Evolutionary conservation across 1,139 yeast genomes (phyloP).

Genomic region (Sugiyamaella paludigena): DNA sequence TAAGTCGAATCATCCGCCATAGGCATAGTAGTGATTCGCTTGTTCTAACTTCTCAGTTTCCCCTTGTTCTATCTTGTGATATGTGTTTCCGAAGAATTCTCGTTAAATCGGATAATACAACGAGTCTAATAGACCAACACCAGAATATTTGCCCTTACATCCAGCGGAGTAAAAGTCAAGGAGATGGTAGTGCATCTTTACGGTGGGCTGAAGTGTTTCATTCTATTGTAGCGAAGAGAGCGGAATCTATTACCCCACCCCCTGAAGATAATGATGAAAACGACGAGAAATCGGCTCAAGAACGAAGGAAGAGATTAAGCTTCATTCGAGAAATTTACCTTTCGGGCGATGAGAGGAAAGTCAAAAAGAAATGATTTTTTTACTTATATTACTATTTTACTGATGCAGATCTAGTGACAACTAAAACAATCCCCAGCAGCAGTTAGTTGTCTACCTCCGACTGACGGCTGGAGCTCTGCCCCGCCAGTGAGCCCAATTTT

Average conservation of each 20-base stretch:
- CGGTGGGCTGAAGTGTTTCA: constrained; percentile 16
- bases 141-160: constrained; percentile 21
- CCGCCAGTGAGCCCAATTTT: neutral
- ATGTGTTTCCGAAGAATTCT: constrained; percentile 22
- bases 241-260: neutral
- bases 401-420: neutral
- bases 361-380: neutral
- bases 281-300: neutral
- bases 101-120: neutral
- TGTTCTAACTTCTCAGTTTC: neutral
- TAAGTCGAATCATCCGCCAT: no score
- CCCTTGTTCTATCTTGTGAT: constrained; percentile 17
- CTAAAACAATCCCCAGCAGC: no score
- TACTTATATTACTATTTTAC: no score
- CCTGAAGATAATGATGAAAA: neutral
- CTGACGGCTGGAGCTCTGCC: neutral
- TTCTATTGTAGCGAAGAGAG: neutral
- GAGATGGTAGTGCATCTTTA: neutral
- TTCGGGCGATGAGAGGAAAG: neutral
- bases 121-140: constrained; percentile 19
- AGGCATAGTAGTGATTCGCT: no score
- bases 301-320: constrained; percentile 6
- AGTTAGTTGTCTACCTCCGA: neutral
- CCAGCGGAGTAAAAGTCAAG: constrained; percentile 1
- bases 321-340: constrained; percentile 5